Evolutionary conservation across 2,329 filamentous ascomycete genomes (phyloP), one percentile per base, ranked within the genome.

Genomic region (Rugonectria rugulosa): DNA sequence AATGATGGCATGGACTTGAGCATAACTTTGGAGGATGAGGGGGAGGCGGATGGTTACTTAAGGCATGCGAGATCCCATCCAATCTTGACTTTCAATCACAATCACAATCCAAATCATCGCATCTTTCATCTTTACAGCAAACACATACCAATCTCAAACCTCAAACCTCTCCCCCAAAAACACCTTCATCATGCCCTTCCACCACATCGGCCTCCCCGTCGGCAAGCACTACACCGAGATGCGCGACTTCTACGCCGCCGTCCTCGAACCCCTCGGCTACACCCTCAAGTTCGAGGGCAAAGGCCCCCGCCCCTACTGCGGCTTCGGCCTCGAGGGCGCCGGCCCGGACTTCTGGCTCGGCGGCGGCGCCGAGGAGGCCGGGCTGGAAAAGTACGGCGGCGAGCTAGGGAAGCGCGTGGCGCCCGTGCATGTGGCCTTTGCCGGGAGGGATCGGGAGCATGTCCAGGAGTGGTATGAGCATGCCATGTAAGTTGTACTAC

Each of bases 161-260:
- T 27, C 29, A 36, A n/a, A n/a, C n/a, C n/a, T n/a, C n/a, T n/a
- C n/a, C n/a, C n/a, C n/a, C n/a, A n/a, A n/a, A n/a, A n/a, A n/a
- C n/a, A n/a, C n/a, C n/a, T 5, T 10, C 50, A 61, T n/a, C 15
- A 67, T 67, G 64, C 48, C 49, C 27, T 45, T 68, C 42, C 32
- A 42, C 7, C 66, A 68, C 54, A 34, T 68, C 21, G 57, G 56
- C 23, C 57, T 68, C 42, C 49, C 66, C 17, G 59, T 61, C 23
- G 66, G 66, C 34, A 53, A 66, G 8, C 56, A 67, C 61, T 68
- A 62, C 53, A 44, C 24, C 32, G 59, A 61, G 36, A 68, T 68
- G 66, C 64, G 66, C 1, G 64, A 68, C 60, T 68, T 68, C 27
- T 68, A 68, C 59, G 64, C 61, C 26, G 63, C 66, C 40, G 44